Percentiles rank a stretch among this genome's conserved stretches.
Conservation (phyloP, 768 basidiomycete genomes). For the Lactifluus hygrophoroides region DNA sequence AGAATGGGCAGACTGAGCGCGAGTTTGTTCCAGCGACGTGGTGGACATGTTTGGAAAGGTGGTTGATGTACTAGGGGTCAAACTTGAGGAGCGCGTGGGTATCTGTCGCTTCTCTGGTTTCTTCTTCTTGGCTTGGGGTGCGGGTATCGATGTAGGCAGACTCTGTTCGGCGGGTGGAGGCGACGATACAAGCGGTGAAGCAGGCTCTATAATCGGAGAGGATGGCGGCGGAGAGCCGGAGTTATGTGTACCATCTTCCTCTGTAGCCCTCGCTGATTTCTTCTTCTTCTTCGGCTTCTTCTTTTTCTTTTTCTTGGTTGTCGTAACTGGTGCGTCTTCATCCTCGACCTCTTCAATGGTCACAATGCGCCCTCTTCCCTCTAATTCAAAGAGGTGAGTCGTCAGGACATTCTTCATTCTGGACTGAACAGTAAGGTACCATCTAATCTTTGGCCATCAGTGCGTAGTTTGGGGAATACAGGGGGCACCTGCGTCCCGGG, state of each 20-base stretch:
- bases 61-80: slow-evolving; percentile 19
- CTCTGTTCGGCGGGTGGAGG: background rate
- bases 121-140: slow-evolving; percentile 7
- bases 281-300: slow-evolving; percentile 71
- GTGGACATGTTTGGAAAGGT: slow-evolving; percentile 30
- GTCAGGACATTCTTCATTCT: background rate
- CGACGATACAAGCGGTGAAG: background rate
- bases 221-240: slow-evolving; percentile 21
- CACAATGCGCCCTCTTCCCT: slow-evolving; percentile 32
- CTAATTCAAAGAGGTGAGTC: background rate
- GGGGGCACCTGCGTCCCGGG: background rate
- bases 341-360: slow-evolving; percentile 72
- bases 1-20: slow-evolving; percentile 61
- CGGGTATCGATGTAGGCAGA: background rate
- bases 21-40: slow-evolving; percentile 34
- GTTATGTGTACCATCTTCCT: slow-evolving; percentile 15
- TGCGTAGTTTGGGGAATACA: background rate
- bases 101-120: slow-evolving; percentile 5
- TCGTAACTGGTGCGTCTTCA: slow-evolving; percentile 40
- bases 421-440: background rate
- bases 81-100: slow-evolving; percentile 16
- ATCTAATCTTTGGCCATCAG: background rate
- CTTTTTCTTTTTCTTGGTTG: slow-evolving; percentile 59
- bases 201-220: slow-evolving; percentile 12
- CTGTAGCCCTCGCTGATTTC: slow-evolving; percentile 26